Evolutionary conservation across 1,284 basidiomycete species (phyloP).

Genomic region (Megacollybia platyphylla): DNA sequence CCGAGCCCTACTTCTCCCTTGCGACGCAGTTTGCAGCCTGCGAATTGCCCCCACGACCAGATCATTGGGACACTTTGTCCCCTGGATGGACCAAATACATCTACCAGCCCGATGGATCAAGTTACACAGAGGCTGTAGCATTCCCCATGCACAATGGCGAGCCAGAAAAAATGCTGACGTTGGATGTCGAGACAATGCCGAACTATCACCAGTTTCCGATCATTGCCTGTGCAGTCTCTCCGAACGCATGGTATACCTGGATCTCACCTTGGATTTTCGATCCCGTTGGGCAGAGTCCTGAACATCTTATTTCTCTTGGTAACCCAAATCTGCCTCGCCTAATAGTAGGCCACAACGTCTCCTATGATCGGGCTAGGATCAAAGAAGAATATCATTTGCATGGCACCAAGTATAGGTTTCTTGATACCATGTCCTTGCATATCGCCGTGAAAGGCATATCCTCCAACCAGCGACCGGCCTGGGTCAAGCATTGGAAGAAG

Average conservation of each 20-base stretch:
- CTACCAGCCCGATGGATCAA: conserved; percentile 49
- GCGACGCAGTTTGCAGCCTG: conserved; percentile 51
- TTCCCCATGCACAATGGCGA: conserved; percentile 46
- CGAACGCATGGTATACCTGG: conserved; percentile 91
- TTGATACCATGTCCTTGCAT: conserved; percentile 95
- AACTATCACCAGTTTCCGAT: conserved; percentile 72
- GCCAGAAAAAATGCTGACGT: conserved; percentile 68
- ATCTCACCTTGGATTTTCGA: conserved; percentile 87
- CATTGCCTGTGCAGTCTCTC: conserved; percentile 83
- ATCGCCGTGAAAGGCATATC: conserved; percentile 93
- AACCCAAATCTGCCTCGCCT: conserved; percentile 40
- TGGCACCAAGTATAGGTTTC: conserved; percentile 66
- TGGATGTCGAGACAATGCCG: conserved; percentile 94
- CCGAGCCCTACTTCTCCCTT: conserved; percentile 76
- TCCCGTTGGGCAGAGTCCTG: conserved; percentile 38
- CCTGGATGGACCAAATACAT: conserved; percentile 91
- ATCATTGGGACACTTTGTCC: conserved; percentile 57
- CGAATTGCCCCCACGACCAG: conserved; percentile 51
- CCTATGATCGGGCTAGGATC: conserved; percentile 84
- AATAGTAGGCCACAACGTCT: conserved; percentile 90
- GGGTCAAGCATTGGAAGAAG: conserved; percentile 73
- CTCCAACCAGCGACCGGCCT: conserved; percentile 87
- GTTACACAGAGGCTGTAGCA: conserved; percentile 50
- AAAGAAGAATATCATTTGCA: conserved; percentile 75
- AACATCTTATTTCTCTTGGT: conserved; percentile 74